Conservation (phyloP, 2,329 filamentous ascomycete genomes). For the Rhinocladiella similis region DNA sequence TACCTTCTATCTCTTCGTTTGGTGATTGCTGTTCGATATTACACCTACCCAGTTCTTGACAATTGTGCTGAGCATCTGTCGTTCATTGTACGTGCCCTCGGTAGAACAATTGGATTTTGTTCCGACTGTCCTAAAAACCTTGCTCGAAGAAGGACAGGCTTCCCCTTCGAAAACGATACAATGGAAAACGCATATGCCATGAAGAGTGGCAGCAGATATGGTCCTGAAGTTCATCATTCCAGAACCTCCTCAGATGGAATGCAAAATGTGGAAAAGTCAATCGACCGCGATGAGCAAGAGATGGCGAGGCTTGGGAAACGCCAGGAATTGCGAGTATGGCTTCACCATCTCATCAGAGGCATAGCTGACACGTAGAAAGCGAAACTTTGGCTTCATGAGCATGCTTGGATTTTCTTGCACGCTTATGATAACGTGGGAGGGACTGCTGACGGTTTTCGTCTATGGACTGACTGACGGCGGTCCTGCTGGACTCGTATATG, state of each 20-base stretch:
- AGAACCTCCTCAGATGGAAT: constrained; percentile 6
- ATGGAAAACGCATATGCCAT: constrained; percentile 11
- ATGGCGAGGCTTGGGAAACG: constrained; percentile 20
- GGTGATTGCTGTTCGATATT: too few relatives aligned
- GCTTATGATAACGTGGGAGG: constrained; percentile 34
- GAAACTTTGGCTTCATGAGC: constrained; percentile 31
- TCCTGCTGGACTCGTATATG: constrained; percentile 36
- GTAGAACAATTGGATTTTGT: too few relatives aligned
- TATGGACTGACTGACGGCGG: constrained; percentile 34
- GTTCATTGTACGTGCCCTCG: too few relatives aligned
- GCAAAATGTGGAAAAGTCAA: constrained; percentile 14
- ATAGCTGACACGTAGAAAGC: constrained; percentile 17
- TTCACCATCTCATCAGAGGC: not conserved
- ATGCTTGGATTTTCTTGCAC: constrained; percentile 34
- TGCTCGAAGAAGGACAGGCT: too few relatives aligned
- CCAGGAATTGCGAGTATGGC: constrained; percentile 16
- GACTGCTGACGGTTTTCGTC: constrained; percentile 24
- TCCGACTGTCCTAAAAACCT: too few relatives aligned
- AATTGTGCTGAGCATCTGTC: too few relatives aligned
- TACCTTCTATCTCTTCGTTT: too few relatives aligned
- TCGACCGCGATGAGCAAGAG: constrained; percentile 18
- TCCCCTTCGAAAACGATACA: not conserved
- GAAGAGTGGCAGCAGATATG: constrained; percentile 14
- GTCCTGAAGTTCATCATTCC: constrained; percentile 16
- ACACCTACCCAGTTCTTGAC: too few relatives aligned